Percentiles rank a stretch among this genome's conserved stretches.
phyloP scores from a whole-genome alignment of 495 filamentous ascomycete genomes.

The Aspergillus sclerotiicarbonarius region DNA sequence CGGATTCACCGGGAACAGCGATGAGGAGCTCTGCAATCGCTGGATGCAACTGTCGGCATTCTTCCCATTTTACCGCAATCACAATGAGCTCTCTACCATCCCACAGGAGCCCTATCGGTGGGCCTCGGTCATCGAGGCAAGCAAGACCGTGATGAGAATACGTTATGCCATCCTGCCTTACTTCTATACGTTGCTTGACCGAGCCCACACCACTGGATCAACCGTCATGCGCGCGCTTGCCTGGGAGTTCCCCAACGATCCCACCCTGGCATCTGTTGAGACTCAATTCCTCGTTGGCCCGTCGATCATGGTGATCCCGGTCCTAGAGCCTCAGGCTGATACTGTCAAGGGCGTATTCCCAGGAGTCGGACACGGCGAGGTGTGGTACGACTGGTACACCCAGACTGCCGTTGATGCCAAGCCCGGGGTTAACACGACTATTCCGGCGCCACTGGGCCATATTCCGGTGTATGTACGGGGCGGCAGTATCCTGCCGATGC shows the following conservation, averaged over 20 bases:
- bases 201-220: conserved; percentile 63
- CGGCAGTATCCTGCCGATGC: conserved; percentile 65
- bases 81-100: conserved; percentile 63
- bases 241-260: conserved; percentile 83
- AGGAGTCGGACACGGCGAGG: conserved; percentile 56
- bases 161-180: conserved; percentile 75
- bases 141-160: conserved; percentile 67
- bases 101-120: conserved; percentile 77
- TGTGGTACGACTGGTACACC: conserved; percentile 87
- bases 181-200: conserved; percentile 76
- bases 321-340: conserved; percentile 62
- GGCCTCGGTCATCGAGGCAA: conserved; percentile 64
- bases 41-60: conserved; percentile 89
- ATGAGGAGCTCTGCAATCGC: conserved; percentile 73
- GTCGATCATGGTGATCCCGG: conserved; percentile 69
- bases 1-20: conserved; percentile 71
- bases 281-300: conserved; percentile 77
- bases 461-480: conserved; percentile 77
- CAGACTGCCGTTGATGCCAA: conserved; percentile 50
- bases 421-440: conserved; percentile 65
- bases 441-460: conserved; percentile 71
- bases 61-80: conserved; percentile 87
- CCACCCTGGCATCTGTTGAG: conserved; percentile 63
- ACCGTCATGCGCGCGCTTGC: conserved; percentile 79
- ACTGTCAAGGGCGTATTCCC: conserved; percentile 78